phyloP scores from a whole-genome alignment of 768 basidiomycete species.

The Pulveroboletus ravenelii region DNA sequence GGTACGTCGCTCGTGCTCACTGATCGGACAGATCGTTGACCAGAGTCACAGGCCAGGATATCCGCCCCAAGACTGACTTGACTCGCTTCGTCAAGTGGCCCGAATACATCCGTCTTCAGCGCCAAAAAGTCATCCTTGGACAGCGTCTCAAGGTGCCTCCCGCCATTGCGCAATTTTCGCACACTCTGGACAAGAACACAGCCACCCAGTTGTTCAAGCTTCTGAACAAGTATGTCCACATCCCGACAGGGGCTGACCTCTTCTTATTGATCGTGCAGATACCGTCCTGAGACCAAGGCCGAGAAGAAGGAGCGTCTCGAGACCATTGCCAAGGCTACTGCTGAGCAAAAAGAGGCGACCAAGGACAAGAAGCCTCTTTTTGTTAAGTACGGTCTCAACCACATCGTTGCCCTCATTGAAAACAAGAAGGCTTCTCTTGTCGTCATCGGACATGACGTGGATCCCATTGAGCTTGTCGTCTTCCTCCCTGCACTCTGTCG shows the following conservation, averaged over 20 bases:
- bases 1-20: constrained; percentile 47
- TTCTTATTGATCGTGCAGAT: constrained; percentile 29
- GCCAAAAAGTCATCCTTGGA: constrained; percentile 97
- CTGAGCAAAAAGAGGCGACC: constrained; percentile 70
- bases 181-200: constrained; percentile 99
- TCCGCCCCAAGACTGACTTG: constrained; percentile 83
- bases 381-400: constrained; percentile 97
- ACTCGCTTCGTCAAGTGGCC: constrained; percentile 99
- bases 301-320: constrained; percentile 96
- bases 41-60: constrained; percentile 78
- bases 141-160: constrained; percentile 98
- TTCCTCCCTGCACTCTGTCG: constrained; percentile 97
- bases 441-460: constrained; percentile 95
- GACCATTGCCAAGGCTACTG: constrained; percentile 69
- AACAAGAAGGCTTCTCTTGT: constrained; percentile 97
- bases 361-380: constrained; percentile 94
- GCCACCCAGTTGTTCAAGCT: constrained; percentile 98
- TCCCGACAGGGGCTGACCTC: background rate
- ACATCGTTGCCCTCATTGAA: constrained; percentile 91
- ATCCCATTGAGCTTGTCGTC: constrained; percentile 98
- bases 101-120: constrained; percentile 95
- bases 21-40: background rate
- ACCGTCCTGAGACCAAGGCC: constrained; percentile 88
- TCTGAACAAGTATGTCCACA: constrained; percentile 68
- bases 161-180: constrained; percentile 95